Evolutionary conservation across 345 rosid species (phyloP), one percentile per base, ranked within the genome.

Genomic region (Melaleuca alternifolia): DNA sequence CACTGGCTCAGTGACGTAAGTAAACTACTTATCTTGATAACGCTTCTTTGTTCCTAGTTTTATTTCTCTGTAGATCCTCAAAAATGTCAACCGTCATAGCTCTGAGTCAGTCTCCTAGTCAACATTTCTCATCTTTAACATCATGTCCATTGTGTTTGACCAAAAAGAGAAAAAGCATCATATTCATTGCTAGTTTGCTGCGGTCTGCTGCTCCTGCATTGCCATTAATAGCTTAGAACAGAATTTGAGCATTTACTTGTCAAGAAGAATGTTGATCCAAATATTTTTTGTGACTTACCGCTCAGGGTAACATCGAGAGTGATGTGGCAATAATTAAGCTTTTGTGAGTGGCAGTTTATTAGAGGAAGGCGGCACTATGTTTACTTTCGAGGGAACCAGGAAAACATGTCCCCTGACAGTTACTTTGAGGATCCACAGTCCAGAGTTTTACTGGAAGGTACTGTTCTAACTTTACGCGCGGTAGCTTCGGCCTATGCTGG

Each of bases 401-500:
- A 85, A 88, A 86, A 91, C 88, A 51, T 94, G 93, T 89, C 87
- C 87, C 53, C 87, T 91, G 84, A 93, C 91, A 88, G 87, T 91
- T 87, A 87, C 89, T 53, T 86, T 97, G 89, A 95, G 89, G 89
- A 91, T 97, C 87, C 97, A 96, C 90, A 93, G 87, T 90, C 97
- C 98, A 62, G 95, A 91, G 83, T 95, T 97, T 91, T 96, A 97
- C 90, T 96, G 99, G 97, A 97, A 97, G 99, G 99, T 96, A 46
- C 53, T 18, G 48, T 37, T 37, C 81, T 37, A 37, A 4, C 48
- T 37, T 20, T 71, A 5, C 23, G 26, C 4, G 6, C 26, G 2
- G 41, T n/a, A 20, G 37, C 11, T 71, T 18, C 48, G 2, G 81
- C 48, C 81, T 48, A 15, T 7, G 21, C 79, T 2, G 26, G 21